These are phyloP conservation scores for Blastobotrys americana DNA, from an alignment of 805 yeast species.

Conservation along the genomic window DNA sequence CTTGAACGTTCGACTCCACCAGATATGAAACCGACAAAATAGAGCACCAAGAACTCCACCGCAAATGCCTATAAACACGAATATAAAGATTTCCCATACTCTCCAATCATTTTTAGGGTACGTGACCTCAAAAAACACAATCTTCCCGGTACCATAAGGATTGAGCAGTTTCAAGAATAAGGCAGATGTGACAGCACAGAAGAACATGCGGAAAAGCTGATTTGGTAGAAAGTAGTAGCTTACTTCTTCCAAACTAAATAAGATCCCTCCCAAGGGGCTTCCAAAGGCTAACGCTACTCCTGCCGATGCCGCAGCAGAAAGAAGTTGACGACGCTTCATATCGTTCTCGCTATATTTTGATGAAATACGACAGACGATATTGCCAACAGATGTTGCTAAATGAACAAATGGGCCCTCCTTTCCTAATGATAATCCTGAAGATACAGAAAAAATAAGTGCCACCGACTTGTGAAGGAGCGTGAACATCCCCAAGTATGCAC, in stretches of 20 bases:
- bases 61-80: constrained; percentile 41
- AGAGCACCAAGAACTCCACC: constrained; percentile 51
- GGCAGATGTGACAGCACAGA: constrained; percentile 49
- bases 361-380: constrained; percentile 42
- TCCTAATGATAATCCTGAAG: constrained; percentile 51
- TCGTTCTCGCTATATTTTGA: constrained; percentile 42
- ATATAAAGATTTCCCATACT: constrained; percentile 40
- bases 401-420: constrained; percentile 61
- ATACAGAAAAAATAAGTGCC: constrained; percentile 45
- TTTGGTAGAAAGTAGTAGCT: constrained; percentile 48
- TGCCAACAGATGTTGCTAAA: constrained; percentile 52
- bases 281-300: constrained; percentile 60
- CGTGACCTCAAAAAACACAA: constrained; percentile 46
- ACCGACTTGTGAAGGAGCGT: constrained; percentile 44
- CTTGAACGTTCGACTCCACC: constrained; percentile 40
- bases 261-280: constrained; percentile 52
- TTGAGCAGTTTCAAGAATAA: constrained; percentile 45
- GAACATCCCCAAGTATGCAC: constrained; percentile 45
- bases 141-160: constrained; percentile 55
- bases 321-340: constrained; percentile 43
- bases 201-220: constrained; percentile 47
- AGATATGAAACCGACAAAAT: constrained; percentile 39
- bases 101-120: constrained; percentile 46
- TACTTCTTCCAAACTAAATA: constrained; percentile 51
- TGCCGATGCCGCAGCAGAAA: constrained; percentile 51